phyloP scores from a whole-genome alignment of 805 yeast genomes.

The Monosporozyma solicola region DNA sequence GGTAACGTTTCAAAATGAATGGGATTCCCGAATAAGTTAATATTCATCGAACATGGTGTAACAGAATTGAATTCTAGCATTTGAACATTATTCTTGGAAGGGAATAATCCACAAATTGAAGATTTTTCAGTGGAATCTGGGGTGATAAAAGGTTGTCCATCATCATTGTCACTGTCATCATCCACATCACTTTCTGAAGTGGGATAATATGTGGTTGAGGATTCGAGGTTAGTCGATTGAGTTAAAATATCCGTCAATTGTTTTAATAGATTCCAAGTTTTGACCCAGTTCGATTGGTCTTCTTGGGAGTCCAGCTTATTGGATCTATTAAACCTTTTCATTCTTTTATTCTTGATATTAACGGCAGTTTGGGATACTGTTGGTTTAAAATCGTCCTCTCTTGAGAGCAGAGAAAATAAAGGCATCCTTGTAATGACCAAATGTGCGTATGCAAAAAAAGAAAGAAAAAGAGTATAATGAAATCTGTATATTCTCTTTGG shows the following conservation, averaged over 20 bases:
- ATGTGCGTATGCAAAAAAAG: too few species aligned
- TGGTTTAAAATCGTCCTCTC: background rate
- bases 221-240: background rate
- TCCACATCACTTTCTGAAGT: background rate
- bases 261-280: constrained; percentile 7
- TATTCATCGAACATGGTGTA: constrained; percentile 24
- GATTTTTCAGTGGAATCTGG: constrained; percentile 1
- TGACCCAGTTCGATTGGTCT: constrained; percentile 1
- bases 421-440: background rate
- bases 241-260: constrained; percentile 10
- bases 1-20: constrained; percentile 18
- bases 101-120: constrained; percentile 12
- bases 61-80: constrained; percentile 11
- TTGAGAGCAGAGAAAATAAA: background rate
- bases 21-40: constrained; percentile 16
- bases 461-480: too few species aligned
- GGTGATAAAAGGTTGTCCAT: background rate
- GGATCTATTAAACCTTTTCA: background rate
- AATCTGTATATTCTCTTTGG: too few species aligned
- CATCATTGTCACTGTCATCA: background rate
- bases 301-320: background rate
- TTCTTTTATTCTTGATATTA: background rate
- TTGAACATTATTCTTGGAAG: constrained; percentile 20
- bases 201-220: background rate
- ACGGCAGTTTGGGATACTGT: background rate